Evolutionary conservation across 2,329 filamentous ascomycete species (phyloP).

Genomic region (Fusarium pseudonygamai): DNA sequence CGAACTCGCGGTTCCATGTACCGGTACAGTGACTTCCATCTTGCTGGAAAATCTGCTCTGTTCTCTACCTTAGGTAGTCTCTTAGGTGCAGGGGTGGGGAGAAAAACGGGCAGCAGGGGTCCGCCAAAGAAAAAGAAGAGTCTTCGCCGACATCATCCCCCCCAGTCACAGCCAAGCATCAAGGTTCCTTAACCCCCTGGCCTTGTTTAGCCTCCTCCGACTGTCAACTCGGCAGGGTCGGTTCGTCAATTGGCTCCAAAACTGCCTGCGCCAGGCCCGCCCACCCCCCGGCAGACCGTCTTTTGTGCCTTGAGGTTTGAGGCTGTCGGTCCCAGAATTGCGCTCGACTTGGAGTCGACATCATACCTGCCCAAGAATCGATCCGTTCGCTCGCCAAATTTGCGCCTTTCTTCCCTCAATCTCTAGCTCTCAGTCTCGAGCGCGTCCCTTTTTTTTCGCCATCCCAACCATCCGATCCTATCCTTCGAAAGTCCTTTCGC

Average conservation of each 20-base stretch:
- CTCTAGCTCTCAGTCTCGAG: constrained; percentile 22
- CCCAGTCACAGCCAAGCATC: constrained; percentile 40
- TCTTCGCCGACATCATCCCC: constrained; percentile 41
- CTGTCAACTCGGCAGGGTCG: constrained; percentile 45
- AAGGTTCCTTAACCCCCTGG: constrained; percentile 41
- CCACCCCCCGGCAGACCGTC: constrained; percentile 44
- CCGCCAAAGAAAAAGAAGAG: constrained; percentile 10
- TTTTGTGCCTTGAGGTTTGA: constrained; percentile 41
- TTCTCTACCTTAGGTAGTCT: neutral
- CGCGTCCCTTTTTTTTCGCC: constrained; percentile 18
- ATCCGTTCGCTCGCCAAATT: constrained; percentile 38
- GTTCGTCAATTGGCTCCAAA: constrained; percentile 44
- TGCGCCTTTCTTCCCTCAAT: constrained; percentile 37
- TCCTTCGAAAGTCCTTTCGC: constrained; percentile 33
- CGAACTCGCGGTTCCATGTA: constrained; percentile 39
- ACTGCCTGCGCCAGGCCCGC: constrained; percentile 33
- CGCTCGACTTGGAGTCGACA: constrained; percentile 42
- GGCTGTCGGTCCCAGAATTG: constrained; percentile 35
- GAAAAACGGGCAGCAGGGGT: constrained; percentile 43
- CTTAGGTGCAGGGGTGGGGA: constrained; percentile 30
- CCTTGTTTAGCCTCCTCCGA: constrained; percentile 42
- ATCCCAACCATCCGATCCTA: constrained; percentile 10
- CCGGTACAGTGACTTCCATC: constrained; percentile 41
- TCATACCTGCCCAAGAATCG: constrained; percentile 40
- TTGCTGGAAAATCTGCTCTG: constrained; percentile 24